Base-by-base conservation (phyloP, 768 basidiomycete species). In the Cytidiella melzeri region DNA sequence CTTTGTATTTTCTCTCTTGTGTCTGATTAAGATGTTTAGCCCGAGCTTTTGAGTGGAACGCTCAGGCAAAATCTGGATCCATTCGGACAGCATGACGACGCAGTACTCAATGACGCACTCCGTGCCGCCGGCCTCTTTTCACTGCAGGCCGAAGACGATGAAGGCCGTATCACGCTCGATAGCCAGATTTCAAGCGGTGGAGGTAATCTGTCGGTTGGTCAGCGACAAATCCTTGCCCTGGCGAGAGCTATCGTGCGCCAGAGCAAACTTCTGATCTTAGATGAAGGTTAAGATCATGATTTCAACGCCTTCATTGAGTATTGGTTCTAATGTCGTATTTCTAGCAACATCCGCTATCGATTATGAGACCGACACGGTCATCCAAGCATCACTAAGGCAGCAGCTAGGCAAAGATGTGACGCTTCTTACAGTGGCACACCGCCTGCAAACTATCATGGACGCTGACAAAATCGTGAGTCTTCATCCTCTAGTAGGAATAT, bases 1-100 rank as follows among this genome's bases (percentile, higher is more conserved):
- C 26, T 47, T 12, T 45, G 3, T 5, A 23, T 18, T 30, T 21
- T 4, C 34, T 30, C 25, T 10, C 19, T 10, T 23, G 38, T 12
- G 45, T 57, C 24, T 56, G n/a, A 2, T 7, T 0, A 12, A 13
- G 6, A 7, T 9, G 12, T 3, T 13, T 24, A 73, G 69, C 74
- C 76, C 28, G 74, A 79, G 43, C 62, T 83, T 0, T 61, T 82
- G 25, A 75, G 73, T 30, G 82, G 82, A 3, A 75, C 74, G 3
- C 64, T 83, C 19, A 72, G 81, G 25, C 67, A 68, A 46, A 83
- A 82, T 55, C 63, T 83, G n/a, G 82, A 83, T 57, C 82, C 80
- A 0, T 83, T 81, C 55, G 67, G 59, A 5, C 68, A 77, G 50
- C 68, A 77, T 51, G 76, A 80, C 39, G 82, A 84, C 50, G 67